Evolutionary conservation across 345 rosid genomes (phyloP), one percentile per base, ranked within the genome.

Genomic region (Dimocarpus longan): DNA sequence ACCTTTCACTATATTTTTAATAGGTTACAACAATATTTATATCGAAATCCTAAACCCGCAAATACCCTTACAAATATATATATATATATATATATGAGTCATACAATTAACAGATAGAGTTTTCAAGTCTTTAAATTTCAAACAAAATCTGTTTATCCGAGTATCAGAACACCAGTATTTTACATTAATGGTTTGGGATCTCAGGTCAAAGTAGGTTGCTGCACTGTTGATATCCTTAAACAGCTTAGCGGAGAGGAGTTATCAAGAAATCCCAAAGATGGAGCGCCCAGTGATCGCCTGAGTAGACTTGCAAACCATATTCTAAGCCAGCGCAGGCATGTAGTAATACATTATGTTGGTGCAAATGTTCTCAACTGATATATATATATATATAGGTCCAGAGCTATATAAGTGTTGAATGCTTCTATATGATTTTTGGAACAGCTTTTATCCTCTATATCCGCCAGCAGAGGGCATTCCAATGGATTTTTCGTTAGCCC

Each of bases 121-220:
- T 54, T 50, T 13, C 56, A 3, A 13, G 56, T 50, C 56, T 50
- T 1, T 50, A 50, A 50, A 50, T 50, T 50, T 54, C n/a, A 8
- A 54, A 71, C 46, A 32, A 32, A 28, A 8, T 68, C 5, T 77
- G 22, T 43, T 24, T 52, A 16, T 37, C 24, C 39, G 19, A 54
- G 68, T 22, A 50, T 60, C 19, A 28, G 37, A 24, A 22, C 1
- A 44, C 59, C 59, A 40, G 18, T 11, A 28, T 73, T 59, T 77
- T 62, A 78, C 59, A 9, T 70, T 78, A 39, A 76, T 28, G 42
- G 73, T 57, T 84, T 68, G 46, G 69, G 48, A 66, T 84, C 77
- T 80, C 93, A 96, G 99, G 93, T 96, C 79, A 90, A 88, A 89
- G 88, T 93, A 70, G 93, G 93, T 73, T 94, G 98, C 73, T 96